Evolutionary conservation across 768 basidiomycete species (phyloP).

Genomic region (Strobilomyces confusus): DNA sequence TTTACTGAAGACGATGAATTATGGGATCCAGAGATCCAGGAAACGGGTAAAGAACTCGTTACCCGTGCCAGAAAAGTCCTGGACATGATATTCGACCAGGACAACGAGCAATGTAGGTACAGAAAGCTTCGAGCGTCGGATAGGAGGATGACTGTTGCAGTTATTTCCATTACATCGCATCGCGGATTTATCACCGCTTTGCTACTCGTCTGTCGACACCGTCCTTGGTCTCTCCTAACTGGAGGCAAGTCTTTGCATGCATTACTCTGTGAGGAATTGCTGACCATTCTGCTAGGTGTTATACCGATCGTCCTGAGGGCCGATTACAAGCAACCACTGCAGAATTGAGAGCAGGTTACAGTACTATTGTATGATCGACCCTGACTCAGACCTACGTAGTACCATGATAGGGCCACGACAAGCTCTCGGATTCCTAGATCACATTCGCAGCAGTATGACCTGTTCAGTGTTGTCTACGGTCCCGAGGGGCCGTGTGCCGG

Average conservation of each 20-base stretch:
- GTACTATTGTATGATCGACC: too few species aligned
- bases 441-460: too few species aligned
- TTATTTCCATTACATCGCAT: conserved; percentile 66
- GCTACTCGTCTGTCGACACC: conserved; percentile 44
- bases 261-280: neutral
- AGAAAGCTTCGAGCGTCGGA: neutral
- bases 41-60: conserved; percentile 44
- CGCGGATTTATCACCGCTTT: conserved; percentile 59
- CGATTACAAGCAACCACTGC: conserved; percentile 6
- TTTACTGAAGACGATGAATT: conserved; percentile 62
- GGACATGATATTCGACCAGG: conserved; percentile 50
- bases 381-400: too few species aligned
- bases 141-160: conserved; percentile 31
- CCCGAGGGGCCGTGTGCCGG: too few species aligned
- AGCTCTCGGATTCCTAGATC: too few species aligned
- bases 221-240: conserved; percentile 46
- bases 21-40: conserved; percentile 54
- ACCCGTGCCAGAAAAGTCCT: conserved; percentile 48
- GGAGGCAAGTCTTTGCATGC: conserved; percentile 46
- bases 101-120: conserved; percentile 45
- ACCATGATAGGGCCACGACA: too few species aligned
- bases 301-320: conserved; percentile 23
- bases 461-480: too few species aligned
- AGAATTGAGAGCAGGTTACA: conserved; percentile 5
- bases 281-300: conserved; percentile 22